Conservation (phyloP, 768 basidiomycete species). For the Tulasnella sp. region DNA sequence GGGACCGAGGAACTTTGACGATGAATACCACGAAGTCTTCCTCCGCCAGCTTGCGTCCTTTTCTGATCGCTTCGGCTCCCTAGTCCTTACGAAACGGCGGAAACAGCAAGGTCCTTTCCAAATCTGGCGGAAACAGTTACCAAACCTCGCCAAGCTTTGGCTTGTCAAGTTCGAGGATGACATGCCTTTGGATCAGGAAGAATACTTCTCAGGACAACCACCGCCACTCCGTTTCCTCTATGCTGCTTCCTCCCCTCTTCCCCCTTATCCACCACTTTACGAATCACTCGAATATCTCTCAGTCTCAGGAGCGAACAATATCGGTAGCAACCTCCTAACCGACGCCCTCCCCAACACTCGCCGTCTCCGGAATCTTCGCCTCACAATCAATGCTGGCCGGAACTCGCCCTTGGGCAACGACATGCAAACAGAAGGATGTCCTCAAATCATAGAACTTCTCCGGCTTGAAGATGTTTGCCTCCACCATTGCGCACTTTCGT, state of each 20-base stretch:
- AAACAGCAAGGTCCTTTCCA: not conserved
- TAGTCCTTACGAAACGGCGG: not conserved
- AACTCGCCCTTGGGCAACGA: not conserved
- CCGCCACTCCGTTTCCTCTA: not conserved
- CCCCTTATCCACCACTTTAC: not conserved
- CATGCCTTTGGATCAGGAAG: not conserved
- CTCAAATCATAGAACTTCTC: not conserved
- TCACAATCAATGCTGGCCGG: not conserved
- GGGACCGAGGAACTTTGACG: not conserved
- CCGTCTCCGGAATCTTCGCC: not conserved
- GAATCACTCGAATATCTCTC: not conserved
- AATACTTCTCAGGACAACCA: not conserved
- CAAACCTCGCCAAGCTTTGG: not conserved
- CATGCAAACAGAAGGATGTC: not conserved
- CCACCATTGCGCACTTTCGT: not conserved
- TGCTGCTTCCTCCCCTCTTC: not conserved
- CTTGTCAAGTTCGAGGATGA: not conserved
- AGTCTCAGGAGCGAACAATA: not conserved
- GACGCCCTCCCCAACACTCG: not conserved
- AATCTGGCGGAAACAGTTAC: not conserved
- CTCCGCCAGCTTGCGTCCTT: not conserved
- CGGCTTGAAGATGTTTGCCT: not conserved
- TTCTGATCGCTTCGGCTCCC: not conserved
- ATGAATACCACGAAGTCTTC: not conserved
- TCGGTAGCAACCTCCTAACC: not conserved